Evolutionary conservation across 176 grass and related monocot species (phyloP), one percentile per base, ranked within the genome.

Genomic region (Alopecurus myosuroides): DNA sequence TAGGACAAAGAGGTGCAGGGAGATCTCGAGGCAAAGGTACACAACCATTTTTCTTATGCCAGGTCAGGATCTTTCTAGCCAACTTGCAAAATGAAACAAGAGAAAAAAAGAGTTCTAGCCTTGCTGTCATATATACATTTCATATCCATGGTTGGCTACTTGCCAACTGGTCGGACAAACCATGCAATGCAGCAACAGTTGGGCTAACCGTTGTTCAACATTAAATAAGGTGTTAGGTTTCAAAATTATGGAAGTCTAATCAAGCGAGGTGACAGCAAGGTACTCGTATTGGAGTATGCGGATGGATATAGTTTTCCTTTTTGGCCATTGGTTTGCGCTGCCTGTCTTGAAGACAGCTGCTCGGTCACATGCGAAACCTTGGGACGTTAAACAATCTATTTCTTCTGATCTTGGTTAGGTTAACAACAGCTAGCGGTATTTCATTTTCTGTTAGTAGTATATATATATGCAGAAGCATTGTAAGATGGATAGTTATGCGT

Each of bases 321-420:
- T 17, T 3, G 45, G 4, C 45, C 57, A 22, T 84, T 15, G 66
- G 40, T 60, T 60, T 62, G 23, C 23, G 74, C 81, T 15, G 6
- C 61, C 49, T 74, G 70, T 74, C 48, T 90, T 5, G 80, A 84
- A 61, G 23, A 76, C 31, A 40, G 66, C 48, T 42, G 13, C 45
- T 62, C 18, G 2, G 45, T 30, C 85, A 87, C 89, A 20, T 84
- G 85, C 60, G 20, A 53, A 70, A 34, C 76, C 5, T 81, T 29
- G 89, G 85, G 76, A 81, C 26, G 31, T 70, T 71, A 81, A 80
- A 83, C 83, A 87, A 17, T 86, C 22, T 6, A 25, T 20, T 57
- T 8, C 11, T 39, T 25, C 60, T 61, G 36, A 58, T 30, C 52
- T 50, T 49, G 62, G 13, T 25, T 71, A 44, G 31, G 10, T 1